Evolutionary conservation across 345 rosid species (phyloP).

Genomic region (Kandelia obovata): DNA sequence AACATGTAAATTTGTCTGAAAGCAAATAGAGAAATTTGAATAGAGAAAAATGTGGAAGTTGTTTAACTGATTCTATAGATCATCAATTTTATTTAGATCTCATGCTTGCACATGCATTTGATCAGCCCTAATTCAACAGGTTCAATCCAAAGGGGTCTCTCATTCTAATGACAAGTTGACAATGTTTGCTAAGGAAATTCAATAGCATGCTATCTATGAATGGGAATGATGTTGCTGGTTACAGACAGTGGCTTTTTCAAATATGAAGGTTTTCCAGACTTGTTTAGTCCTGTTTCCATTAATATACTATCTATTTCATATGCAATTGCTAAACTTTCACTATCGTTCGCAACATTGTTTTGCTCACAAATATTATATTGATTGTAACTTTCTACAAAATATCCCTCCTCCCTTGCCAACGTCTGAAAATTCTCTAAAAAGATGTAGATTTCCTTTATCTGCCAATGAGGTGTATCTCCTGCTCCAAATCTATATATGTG

Average conservation of each 20-base stretch:
- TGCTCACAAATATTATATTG: neutral
- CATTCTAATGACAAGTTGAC: no score
- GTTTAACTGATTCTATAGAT: no score
- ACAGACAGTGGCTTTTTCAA: neutral
- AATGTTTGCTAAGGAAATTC: no score
- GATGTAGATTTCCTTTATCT: slow-evolving; percentile 2
- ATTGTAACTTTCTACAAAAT: neutral
- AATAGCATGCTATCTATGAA: no score
- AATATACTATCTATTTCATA: neutral
- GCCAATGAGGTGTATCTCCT: slow-evolving; percentile 13
- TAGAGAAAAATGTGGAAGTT: no score
- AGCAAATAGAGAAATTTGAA: no score
- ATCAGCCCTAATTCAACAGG: no score
- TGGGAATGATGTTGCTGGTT: neutral
- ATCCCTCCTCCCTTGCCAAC: slow-evolving; percentile 15
- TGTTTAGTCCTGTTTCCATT: neutral
- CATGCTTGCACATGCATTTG: no score
- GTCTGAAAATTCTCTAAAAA: slow-evolving; percentile 25
- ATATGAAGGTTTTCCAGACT: neutral
- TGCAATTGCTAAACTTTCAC: slow-evolving; percentile 6
- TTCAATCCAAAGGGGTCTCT: no score
- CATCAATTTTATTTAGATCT: no score
- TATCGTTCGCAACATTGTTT: neutral
- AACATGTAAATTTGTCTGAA: no score
- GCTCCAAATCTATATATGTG: slow-evolving; percentile 19